Evolutionary conservation across 2,329 filamentous ascomycete species (phyloP), one percentile per base, ranked within the genome.

Genomic region (Cladosporium sp.): DNA sequence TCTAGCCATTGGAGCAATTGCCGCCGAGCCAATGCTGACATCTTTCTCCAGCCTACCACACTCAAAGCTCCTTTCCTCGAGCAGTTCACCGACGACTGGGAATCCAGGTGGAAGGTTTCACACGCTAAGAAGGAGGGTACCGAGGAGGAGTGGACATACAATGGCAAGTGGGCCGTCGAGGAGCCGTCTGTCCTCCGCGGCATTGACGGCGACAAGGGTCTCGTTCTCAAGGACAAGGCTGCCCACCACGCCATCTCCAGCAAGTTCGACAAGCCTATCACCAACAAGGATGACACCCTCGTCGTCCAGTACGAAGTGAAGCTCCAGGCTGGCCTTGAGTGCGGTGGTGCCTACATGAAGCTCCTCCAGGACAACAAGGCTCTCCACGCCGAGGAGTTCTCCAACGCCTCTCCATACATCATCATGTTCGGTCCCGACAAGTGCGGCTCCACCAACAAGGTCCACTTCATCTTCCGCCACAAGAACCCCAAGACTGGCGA

Each of bases 341-440:
- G 94, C 75, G 94, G 94, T 82, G 94, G 94, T 77, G 94, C 94
- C 68, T 99, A 99, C 83, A 83, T 99, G 83, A 99, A 99, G 88
- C 90, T 99, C 66, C 89, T 99, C 67, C 89, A 95, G 69, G 92
- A 99, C 74, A 97, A 94, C 83, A 92, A 93, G 82, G 89, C 90
- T 75, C 91, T 99, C 69, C 91, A 96, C 81, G 86, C 90, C 70
- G 93, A 97, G 65, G 94, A 99, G 81, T 99, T 99, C 82, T 91
- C 90, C 76, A 97, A 99, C 79, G 86, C 88, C 61, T 96, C 93
- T 42, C 94, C 94, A 49, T 99, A 99, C 74, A 90, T 99, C 68
- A 96, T 99, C 83, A 99, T 99, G 94, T 99, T 99, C 74, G 94
- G 94, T 67, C 94, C 94, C 69, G 94, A 99, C 83, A 97, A 97